These are phyloP conservation scores for Solanum aculeatissimum DNA, from an alignment of 305 asterid genomes.

Conservation along the genomic window DNA sequence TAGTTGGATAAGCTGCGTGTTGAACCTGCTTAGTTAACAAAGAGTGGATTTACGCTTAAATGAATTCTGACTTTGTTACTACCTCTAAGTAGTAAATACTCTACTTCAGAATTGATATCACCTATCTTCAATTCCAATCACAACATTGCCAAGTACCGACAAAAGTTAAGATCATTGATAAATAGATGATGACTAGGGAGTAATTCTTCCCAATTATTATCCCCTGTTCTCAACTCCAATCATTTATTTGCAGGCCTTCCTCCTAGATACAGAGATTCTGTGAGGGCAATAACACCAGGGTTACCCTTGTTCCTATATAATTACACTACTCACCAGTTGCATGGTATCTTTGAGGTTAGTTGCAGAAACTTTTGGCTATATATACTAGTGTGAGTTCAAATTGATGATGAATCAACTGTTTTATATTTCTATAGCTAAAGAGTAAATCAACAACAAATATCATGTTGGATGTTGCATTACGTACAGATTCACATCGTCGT, in stretches of 20 bases:
- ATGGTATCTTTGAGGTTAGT: slow-evolving; percentile 87
- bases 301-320: slow-evolving; percentile 90
- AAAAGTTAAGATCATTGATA: not conserved
- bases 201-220: not conserved
- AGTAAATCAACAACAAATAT: not conserved
- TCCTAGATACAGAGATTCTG: slow-evolving; percentile 92
- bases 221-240: not conserved
- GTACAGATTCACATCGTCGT: not conserved
- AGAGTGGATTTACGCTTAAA: not conserved
- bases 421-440: not conserved
- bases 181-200: not conserved
- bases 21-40: not conserved
- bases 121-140: not conserved
- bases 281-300: slow-evolving; percentile 94
- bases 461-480: not conserved
- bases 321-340: slow-evolving; percentile 92
- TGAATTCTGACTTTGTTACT: not conserved
- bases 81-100: not conserved
- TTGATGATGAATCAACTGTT: not conserved
- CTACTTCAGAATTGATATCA: not conserved
- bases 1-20: not conserved
- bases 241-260: slow-evolving; percentile 59
- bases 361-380: not conserved
- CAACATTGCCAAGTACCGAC: not conserved
- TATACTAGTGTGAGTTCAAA: not conserved